These are phyloP conservation scores for Pezicula rhizophila DNA, from an alignment of 2,329 filamentous ascomycete species.

Conservation along the genomic window DNA sequence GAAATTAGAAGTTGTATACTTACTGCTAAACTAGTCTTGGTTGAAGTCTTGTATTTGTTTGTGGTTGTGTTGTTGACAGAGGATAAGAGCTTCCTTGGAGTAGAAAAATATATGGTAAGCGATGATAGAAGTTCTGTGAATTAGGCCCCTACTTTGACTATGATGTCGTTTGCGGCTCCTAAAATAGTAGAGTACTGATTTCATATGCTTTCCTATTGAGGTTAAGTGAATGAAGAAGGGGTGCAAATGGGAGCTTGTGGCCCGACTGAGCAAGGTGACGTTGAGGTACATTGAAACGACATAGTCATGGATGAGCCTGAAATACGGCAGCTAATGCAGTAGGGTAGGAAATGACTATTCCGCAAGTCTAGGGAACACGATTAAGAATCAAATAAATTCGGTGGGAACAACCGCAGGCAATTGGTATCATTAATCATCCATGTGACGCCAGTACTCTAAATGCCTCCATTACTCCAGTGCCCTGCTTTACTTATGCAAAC, in stretches of 20 bases:
- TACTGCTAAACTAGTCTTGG: not conserved
- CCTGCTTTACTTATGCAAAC: not conserved
- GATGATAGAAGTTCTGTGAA: not conserved
- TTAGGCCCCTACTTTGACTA: not conserved
- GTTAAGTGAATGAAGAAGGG: too few relatives aligned
- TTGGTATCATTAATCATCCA: slow-evolving; percentile 26
- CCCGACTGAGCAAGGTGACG: too few relatives aligned
- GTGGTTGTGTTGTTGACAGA: not conserved
- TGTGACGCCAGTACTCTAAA: slow-evolving; percentile 8
- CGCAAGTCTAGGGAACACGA: not conserved
- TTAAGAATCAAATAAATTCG: slow-evolving; percentile 1
- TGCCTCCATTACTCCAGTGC: slow-evolving; percentile 7
- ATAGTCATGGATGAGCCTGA: not conserved
- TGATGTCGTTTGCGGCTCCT: not conserved
- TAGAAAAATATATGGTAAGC: not conserved
- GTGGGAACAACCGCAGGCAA: slow-evolving; percentile 3
- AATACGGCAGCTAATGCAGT: not conserved
- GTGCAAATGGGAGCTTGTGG: too few relatives aligned
- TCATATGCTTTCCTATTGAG: too few relatives aligned
- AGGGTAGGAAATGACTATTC: too few relatives aligned
- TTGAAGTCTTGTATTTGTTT: not conserved
- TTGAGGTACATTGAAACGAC: too few relatives aligned
- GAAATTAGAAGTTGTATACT: not conserved
- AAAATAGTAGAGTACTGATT: too few relatives aligned
- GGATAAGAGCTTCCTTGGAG: not conserved